These are phyloP conservation scores for Trichoderma semiorbis DNA, from an alignment of 2,329 filamentous ascomycete genomes.

Conservation along the genomic window DNA sequence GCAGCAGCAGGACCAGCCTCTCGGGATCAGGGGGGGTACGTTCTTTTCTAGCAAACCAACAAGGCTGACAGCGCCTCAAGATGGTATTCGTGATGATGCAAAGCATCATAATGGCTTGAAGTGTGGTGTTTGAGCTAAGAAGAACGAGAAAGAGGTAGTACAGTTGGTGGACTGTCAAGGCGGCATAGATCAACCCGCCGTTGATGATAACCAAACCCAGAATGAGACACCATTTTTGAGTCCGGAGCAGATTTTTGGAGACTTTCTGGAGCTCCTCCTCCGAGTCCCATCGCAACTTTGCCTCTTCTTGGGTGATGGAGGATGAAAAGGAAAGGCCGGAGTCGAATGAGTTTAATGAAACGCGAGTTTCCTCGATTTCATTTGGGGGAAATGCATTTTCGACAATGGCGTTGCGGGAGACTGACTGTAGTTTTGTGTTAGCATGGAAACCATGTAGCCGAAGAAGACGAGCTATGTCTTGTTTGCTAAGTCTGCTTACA, in stretches of 20 bases:
- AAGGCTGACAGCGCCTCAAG: conserved; percentile 31
- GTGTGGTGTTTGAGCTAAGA: conserved; percentile 44
- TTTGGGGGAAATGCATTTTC: conserved; percentile 29
- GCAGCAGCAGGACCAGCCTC: conserved; percentile 43
- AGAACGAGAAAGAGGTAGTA: conserved; percentile 45
- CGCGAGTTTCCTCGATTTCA: conserved; percentile 30
- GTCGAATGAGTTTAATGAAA: conserved; percentile 30
- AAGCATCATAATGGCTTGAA: conserved; percentile 42
- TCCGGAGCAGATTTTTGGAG: conserved; percentile 35
- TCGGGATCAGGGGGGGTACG: conserved; percentile 38
- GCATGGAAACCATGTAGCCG: not conserved
- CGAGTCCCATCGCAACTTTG: conserved; percentile 39
- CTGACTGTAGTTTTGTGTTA: conserved; percentile 27
- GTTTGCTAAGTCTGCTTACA: conserved; percentile 22
- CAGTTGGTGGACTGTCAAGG: conserved; percentile 37
- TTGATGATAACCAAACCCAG: conserved; percentile 35
- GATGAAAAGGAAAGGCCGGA: conserved; percentile 35
- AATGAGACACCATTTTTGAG: conserved; percentile 41
- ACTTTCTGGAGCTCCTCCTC: conserved; percentile 39
- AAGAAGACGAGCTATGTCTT: not conserved
- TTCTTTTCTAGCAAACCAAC: conserved; percentile 31
- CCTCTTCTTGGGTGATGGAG: conserved; percentile 37
- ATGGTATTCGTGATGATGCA: conserved; percentile 34
- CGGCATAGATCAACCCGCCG: conserved; percentile 35
- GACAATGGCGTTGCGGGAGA: conserved; percentile 30